Evolutionary conservation across 1,284 basidiomycete species (phyloP), one percentile per base, ranked within the genome.

Genomic region (Exobasidium cylindrosporum): DNA sequence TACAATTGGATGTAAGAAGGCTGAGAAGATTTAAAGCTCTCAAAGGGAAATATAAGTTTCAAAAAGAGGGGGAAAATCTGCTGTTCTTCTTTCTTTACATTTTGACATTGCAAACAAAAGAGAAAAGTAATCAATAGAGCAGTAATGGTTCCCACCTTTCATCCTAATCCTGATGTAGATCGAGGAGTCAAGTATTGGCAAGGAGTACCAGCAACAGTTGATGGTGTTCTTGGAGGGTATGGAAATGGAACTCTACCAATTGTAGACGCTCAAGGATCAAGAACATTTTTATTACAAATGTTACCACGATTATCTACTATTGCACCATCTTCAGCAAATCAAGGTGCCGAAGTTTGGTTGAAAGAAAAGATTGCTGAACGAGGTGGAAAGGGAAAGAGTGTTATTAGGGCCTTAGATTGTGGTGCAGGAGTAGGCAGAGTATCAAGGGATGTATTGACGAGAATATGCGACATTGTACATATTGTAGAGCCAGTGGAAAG

Each of bases 361-460:
- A 63, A 68, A 32, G 62, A 66, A n/a, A 53, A 64, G 13, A 47
- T 71, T 11, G 61, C 68, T 21, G 60, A 68, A 28, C 61, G 76
- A 23, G 76, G 74, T 4, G 74, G 73, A 3, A 63, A 62, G 53
- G 70, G 75, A 1, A 66, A 58, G 32, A 69, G 68, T 2, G 57
- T 63, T 14, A 77, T 72, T 4, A 63, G 76, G 14, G 77, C 74
- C 21, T 67, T 79, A 24, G 77, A 79, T 53, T 75, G 71, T 55
- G 77, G 77, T 40, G 77, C 77, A 7, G 77, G 77, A 11, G 74
- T 79, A 4, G 77, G 77, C 3, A 58, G 77, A n/a, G 77, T 79
- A 26, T 73, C 72, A 4, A 63, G 72, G 50, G 68, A 76, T 65
- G 71, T 68, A 31, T 60, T 79, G 6, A 61, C 75, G 17, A 72